phyloP scores from a whole-genome alignment of 2,329 filamentous ascomycete species.

The Aspergillus chevalieri region DNA sequence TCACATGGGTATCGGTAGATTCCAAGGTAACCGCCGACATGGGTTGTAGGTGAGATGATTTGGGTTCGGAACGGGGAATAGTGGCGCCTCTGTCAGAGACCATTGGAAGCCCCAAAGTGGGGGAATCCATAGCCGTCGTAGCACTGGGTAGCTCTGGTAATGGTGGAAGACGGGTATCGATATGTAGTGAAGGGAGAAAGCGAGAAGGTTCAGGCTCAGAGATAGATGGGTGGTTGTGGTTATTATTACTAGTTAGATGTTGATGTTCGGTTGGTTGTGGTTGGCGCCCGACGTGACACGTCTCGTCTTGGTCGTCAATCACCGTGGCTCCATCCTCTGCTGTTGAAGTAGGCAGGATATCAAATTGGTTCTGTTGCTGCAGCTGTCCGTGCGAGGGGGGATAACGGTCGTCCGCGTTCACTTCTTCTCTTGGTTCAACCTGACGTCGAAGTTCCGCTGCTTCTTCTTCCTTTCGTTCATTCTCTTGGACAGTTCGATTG shows the following conservation, averaged over 20 bases:
- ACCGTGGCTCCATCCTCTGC: slow-evolving; percentile 18
- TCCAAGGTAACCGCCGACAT: slow-evolving; percentile 49
- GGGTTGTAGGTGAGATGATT: slow-evolving; percentile 9
- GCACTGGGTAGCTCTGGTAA: background rate
- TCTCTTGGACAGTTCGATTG: slow-evolving; percentile 73
- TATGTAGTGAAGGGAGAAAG: slow-evolving; percentile 18
- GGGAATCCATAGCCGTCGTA: slow-evolving; percentile 35
- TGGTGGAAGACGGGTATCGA: slow-evolving; percentile 19
- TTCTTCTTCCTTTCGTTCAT: slow-evolving; percentile 50
- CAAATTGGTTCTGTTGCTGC: slow-evolving; percentile 6
- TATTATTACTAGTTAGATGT: background rate
- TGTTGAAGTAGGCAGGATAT: slow-evolving; percentile 3
- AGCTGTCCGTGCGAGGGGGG: slow-evolving; percentile 17
- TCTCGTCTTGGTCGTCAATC: slow-evolving; percentile 13
- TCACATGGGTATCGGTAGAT: slow-evolving; percentile 58
- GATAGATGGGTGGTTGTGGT: background rate
- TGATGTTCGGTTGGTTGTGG: slow-evolving; percentile 1
- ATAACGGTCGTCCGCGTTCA: slow-evolving; percentile 43
- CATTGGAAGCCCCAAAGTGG: slow-evolving; percentile 34
- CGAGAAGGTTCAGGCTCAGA: slow-evolving; percentile 1
- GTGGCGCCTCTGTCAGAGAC: slow-evolving; percentile 6
- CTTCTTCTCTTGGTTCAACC: slow-evolving; percentile 34
- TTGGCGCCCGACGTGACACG: slow-evolving; percentile 9
- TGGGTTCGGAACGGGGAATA: slow-evolving; percentile 2
- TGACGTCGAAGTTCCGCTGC: slow-evolving; percentile 47